phyloP scores from a whole-genome alignment of 2,329 filamentous ascomycete genomes.

The Neopestalotiopsis clavispora region DNA sequence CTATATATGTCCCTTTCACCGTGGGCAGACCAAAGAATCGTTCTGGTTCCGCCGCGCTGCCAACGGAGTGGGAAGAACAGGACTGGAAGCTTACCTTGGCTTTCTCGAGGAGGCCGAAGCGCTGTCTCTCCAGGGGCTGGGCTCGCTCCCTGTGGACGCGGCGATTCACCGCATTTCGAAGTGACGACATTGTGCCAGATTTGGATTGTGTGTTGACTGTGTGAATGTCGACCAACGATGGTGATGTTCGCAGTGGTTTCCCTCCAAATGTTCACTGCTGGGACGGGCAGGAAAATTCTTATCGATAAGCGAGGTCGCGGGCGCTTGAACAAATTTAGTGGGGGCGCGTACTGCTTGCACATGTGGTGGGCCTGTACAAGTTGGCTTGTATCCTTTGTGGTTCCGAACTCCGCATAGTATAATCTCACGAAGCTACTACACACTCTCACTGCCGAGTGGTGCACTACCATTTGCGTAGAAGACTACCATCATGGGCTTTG shows the following conservation, averaged over 20 bases:
- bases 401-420: too few species aligned
- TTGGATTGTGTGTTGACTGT: not conserved
- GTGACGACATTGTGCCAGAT: slow-evolving; percentile 53
- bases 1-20: too few species aligned
- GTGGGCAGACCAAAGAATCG: too few species aligned
- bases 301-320: not conserved
- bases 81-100: slow-evolving; percentile 68
- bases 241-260: not conserved
- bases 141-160: slow-evolving; percentile 90
- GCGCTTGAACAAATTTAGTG: not conserved
- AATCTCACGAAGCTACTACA: too few species aligned
- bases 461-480: too few species aligned
- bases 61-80: not conserved
- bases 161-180: slow-evolving; percentile 72
- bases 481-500: too few species aligned
- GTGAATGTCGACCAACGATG: not conserved
- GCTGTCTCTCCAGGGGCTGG: slow-evolving; percentile 81
- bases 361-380: not conserved
- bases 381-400: too few species aligned
- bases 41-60: not conserved
- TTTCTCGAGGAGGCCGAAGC: slow-evolving; percentile 93
- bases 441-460: too few species aligned
- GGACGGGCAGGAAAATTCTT: slow-evolving; percentile 1
- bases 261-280: not conserved
- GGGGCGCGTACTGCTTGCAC: slow-evolving; percentile 11